phyloP scores from a whole-genome alignment of 75 land plant species.

The Picea glauca region DNA sequence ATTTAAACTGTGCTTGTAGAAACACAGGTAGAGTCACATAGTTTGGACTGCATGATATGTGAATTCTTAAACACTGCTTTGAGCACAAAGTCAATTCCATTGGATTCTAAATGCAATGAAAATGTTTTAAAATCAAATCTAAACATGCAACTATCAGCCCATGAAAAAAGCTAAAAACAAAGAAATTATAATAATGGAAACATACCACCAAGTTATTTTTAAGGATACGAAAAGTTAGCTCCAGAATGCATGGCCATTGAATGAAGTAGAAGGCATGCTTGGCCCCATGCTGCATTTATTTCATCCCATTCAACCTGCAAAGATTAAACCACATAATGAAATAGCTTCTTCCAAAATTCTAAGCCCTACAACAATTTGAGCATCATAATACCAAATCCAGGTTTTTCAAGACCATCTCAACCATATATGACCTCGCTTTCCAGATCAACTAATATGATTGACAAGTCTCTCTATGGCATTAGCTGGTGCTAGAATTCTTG shows the following conservation, averaged over 20 bases:
- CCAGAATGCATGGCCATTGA: slow-evolving; percentile 89
- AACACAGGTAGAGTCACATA: background rate
- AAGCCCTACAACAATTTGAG: background rate
- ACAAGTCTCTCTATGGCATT: background rate
- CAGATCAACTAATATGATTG: background rate
- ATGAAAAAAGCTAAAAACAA: background rate
- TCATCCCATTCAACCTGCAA: slow-evolving; percentile 99
- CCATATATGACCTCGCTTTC: background rate
- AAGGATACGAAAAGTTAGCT: slow-evolving; percentile 86
- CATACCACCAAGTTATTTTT: background rate
- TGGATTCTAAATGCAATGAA: background rate
- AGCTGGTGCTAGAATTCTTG: background rate
- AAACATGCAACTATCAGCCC: background rate
- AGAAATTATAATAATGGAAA: background rate
- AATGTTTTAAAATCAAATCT: slow-evolving; percentile 3
- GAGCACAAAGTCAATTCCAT: background rate
- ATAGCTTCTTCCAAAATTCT: slow-evolving; percentile 1
- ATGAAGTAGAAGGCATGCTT: slow-evolving; percentile 92
- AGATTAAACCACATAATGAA: background rate
- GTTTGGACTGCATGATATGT: background rate
- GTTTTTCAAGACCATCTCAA: slow-evolving; percentile 5
- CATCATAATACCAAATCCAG: background rate
- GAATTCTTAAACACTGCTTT: background rate
- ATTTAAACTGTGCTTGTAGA: background rate
- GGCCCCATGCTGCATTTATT: slow-evolving; percentile 99